phyloP scores from a whole-genome alignment of 2,329 filamentous ascomycete genomes.

The Fusarium caatingaense region DNA sequence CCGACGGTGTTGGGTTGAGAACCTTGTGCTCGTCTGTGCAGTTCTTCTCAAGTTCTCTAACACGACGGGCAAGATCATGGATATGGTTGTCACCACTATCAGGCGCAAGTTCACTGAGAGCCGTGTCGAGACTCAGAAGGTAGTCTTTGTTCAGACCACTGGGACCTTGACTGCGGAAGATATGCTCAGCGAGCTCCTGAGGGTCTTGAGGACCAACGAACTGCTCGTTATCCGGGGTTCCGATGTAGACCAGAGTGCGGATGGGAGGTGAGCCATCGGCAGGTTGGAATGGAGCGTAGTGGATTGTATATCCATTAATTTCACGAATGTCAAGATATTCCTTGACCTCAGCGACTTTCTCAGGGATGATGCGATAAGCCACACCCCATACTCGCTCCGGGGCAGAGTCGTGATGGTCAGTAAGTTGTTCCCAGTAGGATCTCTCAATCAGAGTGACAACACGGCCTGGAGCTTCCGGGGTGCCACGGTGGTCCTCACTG shows the following conservation, averaged over 20 bases:
- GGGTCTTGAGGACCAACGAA: conserved; percentile 88
- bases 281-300: conserved; percentile 85
- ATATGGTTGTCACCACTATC: conserved; percentile 88
- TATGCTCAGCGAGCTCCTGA: conserved; percentile 81
- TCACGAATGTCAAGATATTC: conserved; percentile 95
- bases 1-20: conserved; percentile 17
- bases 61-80: conserved; percentile 79
- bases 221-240: conserved; percentile 90
- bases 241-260: conserved; percentile 86
- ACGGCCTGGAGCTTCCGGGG: conserved; percentile 85
- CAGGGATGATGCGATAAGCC: conserved; percentile 83
- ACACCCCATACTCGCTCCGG: conserved; percentile 86
- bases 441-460: conserved; percentile 93
- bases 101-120: conserved; percentile 76
- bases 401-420: conserved; percentile 71
- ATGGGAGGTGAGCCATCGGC: conserved; percentile 56
- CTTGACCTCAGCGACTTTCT: conserved; percentile 82
- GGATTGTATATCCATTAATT: conserved; percentile 96
- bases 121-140: conserved; percentile 80
- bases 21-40: conserved; percentile 19
- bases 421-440: conserved; percentile 82
- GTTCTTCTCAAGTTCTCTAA: conserved; percentile 66
- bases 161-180: conserved; percentile 79
- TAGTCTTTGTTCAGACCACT: conserved; percentile 94
- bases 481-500: conserved; percentile 95